These are phyloP conservation scores for Achaetomium macrosporum DNA, from an alignment of 2,329 filamentous ascomycete genomes.

Conservation along the genomic window DNA sequence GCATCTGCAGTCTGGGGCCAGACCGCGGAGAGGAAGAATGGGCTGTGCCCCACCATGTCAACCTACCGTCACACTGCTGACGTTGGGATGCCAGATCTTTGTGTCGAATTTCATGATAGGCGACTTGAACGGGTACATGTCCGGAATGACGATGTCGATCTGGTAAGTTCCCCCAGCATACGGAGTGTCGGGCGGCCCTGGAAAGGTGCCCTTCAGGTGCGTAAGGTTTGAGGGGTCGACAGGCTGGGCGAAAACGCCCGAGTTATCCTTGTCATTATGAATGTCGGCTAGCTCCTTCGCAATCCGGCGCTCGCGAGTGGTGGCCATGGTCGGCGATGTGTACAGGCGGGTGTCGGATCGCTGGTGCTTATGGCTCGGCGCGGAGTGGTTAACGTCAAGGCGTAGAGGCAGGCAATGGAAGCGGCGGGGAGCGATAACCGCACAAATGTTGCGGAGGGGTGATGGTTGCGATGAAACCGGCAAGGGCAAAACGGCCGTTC, in stretches of 20 bases:
- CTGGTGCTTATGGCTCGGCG: background rate
- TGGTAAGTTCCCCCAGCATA: slow-evolving; percentile 81
- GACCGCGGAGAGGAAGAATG: no score
- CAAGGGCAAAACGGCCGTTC: no score
- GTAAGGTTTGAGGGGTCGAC: slow-evolving; percentile 65
- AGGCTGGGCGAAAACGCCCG: slow-evolving; percentile 66
- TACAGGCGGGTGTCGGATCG: background rate
- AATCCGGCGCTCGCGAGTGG: slow-evolving; percentile 54
- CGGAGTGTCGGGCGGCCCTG: slow-evolving; percentile 83
- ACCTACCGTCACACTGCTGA: slow-evolving; percentile 82
- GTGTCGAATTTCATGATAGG: slow-evolving; percentile 89
- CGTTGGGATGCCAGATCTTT: slow-evolving; percentile 94
- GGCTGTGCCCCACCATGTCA: background rate
- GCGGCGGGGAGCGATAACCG: no score
- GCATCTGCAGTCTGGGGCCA: no score
- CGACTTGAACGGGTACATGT: slow-evolving; percentile 88
- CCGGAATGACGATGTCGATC: slow-evolving; percentile 82
- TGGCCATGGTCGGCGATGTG: slow-evolving; percentile 36
- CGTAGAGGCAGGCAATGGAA: background rate
- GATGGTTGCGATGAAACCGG: no score
- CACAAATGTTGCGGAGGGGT: no score
- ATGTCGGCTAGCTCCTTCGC: slow-evolving; percentile 75
- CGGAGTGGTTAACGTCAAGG: no score
- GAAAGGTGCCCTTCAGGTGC: slow-evolving; percentile 76
- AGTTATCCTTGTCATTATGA: slow-evolving; percentile 62